Percentiles rank a stretch among this genome's conserved stretches.
These are phyloP conservation scores for Agrostemma githago DNA, from an alignment of 148 eudicot genomes.

Conservation along the genomic window DNA sequence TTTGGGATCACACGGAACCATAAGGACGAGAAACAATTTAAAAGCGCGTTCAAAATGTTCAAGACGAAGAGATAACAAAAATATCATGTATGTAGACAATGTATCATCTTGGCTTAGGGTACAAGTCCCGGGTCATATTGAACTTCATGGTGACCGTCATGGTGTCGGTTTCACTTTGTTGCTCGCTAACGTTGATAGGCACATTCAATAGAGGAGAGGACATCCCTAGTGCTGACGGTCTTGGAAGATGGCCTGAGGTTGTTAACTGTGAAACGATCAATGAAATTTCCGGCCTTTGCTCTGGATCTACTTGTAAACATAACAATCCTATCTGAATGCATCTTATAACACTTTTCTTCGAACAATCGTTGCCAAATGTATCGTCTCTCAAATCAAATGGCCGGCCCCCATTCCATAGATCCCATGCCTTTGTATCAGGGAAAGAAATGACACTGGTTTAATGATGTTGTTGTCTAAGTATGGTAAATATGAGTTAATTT, in stretches of 20 bases:
- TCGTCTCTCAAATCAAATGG: conserved; percentile 14
- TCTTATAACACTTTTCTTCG: conserved; percentile 13
- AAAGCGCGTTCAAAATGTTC: no score
- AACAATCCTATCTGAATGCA: conserved; percentile 32
- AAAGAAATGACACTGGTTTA: neutral
- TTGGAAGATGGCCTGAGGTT: neutral
- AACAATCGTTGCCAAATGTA: conserved; percentile 2
- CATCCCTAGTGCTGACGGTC: conserved; percentile 5
- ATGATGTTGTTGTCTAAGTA: neutral
- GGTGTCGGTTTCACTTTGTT: no score
- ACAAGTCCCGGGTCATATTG: no score
- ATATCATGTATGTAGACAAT: no score
- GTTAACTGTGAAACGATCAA: conserved; percentile 10
- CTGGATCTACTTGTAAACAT: conserved; percentile 29
- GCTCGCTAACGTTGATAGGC: neutral
- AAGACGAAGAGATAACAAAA: no score
- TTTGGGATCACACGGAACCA: neutral
- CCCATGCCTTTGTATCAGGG: conserved; percentile 28
- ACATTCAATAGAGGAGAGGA: neutral
- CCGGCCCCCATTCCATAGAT: conserved; percentile 25
- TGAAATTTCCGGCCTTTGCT: conserved; percentile 24
- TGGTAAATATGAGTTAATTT: no score
- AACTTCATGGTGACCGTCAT: no score
- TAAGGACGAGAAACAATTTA: neutral
- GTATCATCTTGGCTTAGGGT: no score